Conservation (phyloP, 192 early-diverging fungal species). For the Oehlia diaphana region DNA sequence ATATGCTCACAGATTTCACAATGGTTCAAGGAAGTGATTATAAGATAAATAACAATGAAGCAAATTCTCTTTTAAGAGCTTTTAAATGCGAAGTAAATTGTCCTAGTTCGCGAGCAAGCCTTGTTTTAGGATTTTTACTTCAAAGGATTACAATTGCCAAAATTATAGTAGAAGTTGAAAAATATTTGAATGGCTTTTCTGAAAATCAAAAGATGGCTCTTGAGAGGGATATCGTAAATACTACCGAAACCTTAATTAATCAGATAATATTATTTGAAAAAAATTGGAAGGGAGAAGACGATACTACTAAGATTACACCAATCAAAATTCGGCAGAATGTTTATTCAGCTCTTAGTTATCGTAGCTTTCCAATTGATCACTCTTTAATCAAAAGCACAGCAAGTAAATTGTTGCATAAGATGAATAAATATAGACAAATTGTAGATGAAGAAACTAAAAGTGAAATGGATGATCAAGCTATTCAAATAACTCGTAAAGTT, state of each 20-base stretch:
- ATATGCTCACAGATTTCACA: constrained; percentile 9
- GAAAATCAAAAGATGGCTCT: neutral
- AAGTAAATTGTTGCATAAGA: neutral
- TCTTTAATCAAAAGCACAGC: neutral
- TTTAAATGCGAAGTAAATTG: neutral
- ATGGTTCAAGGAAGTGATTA: neutral
- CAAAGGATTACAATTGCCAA: neutral
- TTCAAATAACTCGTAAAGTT: neutral
- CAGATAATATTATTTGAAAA: neutral
- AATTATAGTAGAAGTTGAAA: neutral
- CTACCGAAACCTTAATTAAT: neutral
- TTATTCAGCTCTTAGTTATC: neutral
- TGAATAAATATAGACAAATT: neutral
- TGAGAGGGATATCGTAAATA: neutral
- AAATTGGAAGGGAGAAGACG: neutral
- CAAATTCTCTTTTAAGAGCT: neutral
- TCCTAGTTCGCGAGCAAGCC: neutral
- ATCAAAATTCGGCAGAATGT: constrained; percentile 9
- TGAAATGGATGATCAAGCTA: neutral
- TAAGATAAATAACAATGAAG: neutral
- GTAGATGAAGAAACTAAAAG: neutral
- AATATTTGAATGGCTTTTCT: neutral
- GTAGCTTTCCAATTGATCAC: neutral
- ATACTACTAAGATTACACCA: neutral
- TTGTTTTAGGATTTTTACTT: neutral